Percentiles rank a stretch among this genome's conserved stretches.
Conservation (phyloP, 1,284 basidiomycete genomes). For the Blastosporella zonata region DNA sequence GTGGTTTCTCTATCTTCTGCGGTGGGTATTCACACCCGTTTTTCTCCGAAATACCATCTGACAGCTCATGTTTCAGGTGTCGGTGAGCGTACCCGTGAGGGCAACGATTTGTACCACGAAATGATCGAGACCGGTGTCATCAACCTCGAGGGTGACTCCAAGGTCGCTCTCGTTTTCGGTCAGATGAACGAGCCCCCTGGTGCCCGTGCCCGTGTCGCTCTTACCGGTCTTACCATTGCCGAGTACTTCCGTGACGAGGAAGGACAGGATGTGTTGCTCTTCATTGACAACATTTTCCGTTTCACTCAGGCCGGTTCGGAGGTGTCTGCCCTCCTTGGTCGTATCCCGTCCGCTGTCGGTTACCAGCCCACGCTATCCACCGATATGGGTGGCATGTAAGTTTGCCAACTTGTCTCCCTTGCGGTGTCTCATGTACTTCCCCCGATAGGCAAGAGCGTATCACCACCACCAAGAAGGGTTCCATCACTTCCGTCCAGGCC, state of each 20-base stretch:
- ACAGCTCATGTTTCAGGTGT: constrained; percentile 61
- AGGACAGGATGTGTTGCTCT: constrained; percentile 99
- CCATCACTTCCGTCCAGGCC: constrained; percentile 98
- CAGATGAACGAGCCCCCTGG: constrained; percentile 99
- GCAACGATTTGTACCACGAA: constrained; percentile 99
- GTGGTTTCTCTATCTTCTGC: constrained; percentile 99
- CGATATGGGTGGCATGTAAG: constrained; percentile 99
- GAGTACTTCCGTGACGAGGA: constrained; percentile 99
- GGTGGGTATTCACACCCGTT: constrained; percentile 49
- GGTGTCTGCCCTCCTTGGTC: constrained; percentile 98
- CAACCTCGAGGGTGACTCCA: constrained; percentile 97
- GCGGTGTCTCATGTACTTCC: constrained; percentile 11
- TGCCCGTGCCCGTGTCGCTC: constrained; percentile 99
- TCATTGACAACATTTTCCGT: constrained; percentile 99
- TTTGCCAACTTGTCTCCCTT: constrained; percentile 20
- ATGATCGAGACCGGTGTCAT: constrained; percentile 99
- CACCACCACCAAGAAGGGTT: constrained; percentile 99
- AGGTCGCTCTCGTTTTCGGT: constrained; percentile 99
- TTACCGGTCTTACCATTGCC: constrained; percentile 98
- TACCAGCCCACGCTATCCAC: constrained; percentile 99
- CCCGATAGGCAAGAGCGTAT: constrained; percentile 88
- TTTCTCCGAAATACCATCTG: constrained; percentile 9
- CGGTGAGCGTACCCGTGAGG: constrained; percentile 99
- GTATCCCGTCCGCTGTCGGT: constrained; percentile 99
- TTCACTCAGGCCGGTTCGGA: constrained; percentile 99